A percentile compares a stretch with the other conserved stretches of the same genome.
These are phyloP conservation scores for Insectozyma bohioensis DNA, from an alignment of 1,139 yeast genomes.

Conservation along the genomic window DNA sequence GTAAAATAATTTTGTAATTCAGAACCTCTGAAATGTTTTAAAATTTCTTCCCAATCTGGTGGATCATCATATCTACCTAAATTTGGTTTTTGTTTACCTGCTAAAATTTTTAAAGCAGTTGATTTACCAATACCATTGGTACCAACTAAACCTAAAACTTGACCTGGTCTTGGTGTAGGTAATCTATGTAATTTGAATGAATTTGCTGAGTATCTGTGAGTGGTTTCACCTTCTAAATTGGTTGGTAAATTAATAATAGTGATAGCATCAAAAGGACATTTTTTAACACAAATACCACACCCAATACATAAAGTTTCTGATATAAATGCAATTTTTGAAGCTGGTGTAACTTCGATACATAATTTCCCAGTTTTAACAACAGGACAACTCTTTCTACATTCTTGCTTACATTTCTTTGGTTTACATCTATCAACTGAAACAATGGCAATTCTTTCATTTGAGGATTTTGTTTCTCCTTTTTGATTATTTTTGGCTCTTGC, in stretches of 20 bases:
- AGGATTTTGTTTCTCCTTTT: constrained; percentile 45
- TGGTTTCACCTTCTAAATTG: constrained; percentile 84
- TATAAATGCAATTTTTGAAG: constrained; percentile 88
- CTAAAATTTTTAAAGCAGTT: constrained; percentile 94
- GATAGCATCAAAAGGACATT: constrained; percentile 97
- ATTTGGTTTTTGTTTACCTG: constrained; percentile 98
- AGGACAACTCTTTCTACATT: constrained; percentile 95
- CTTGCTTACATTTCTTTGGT: constrained; percentile 98
- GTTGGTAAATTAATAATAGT: constrained; percentile 95
- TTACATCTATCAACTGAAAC: constrained; percentile 92
- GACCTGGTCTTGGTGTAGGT: constrained; percentile 99
- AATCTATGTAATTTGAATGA: constrained; percentile 95
- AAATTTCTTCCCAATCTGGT: constrained; percentile 95
- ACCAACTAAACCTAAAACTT: constrained; percentile 95
- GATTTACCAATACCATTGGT: constrained; percentile 99
- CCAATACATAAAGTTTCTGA: constrained; percentile 97
- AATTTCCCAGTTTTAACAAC: constrained; percentile 96
- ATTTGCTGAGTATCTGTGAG: constrained; percentile 97
- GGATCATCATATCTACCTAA: constrained; percentile 92
- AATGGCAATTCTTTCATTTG: constrained; percentile 87
- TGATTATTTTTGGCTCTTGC: constrained; percentile 18
- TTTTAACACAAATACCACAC: constrained; percentile 98
- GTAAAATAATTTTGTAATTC: constrained; percentile 96
- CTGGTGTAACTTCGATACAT: constrained; percentile 94
- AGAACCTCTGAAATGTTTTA: constrained; percentile 90